Percentiles rank a stretch among this genome's conserved stretches.
These are phyloP conservation scores for Pelargonium cotyledonis DNA, from an alignment of 441 rosid species.

Conservation along the genomic window DNA sequence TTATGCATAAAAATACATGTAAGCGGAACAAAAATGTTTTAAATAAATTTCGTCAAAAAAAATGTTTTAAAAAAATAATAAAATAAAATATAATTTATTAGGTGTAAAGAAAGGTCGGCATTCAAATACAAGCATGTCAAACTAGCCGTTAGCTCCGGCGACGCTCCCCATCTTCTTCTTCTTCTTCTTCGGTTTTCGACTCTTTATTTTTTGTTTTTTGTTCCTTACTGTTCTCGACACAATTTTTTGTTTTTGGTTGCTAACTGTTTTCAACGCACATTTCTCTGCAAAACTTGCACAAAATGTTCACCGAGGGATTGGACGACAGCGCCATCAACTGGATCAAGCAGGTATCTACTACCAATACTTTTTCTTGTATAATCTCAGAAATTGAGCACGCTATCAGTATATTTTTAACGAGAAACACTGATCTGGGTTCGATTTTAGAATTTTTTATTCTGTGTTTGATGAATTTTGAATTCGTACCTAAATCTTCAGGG, in stretches of 20 bases:
- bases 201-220: background rate
- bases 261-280: background rate
- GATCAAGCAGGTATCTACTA: constrained; percentile 48
- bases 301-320: constrained; percentile 55
- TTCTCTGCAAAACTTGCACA: constrained; percentile 10
- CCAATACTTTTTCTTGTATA: background rate
- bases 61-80: no score
- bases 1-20: no score
- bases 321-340: constrained; percentile 63
- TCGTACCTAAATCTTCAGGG: constrained; percentile 27
- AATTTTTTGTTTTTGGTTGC: background rate
- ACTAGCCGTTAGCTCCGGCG: constrained; percentile 10
- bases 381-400: background rate
- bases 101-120: no score
- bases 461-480: background rate
- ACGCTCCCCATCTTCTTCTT: background rate
- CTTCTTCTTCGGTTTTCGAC: background rate
- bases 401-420: background rate
- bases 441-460: background rate
- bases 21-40: no score
- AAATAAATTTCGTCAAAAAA: no score
- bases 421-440: background rate
- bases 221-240: background rate
- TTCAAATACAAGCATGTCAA: background rate
- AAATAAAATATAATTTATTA: no score